Conservation (phyloP, 257 asterid species). For the Solanum paucissectum region DNA sequence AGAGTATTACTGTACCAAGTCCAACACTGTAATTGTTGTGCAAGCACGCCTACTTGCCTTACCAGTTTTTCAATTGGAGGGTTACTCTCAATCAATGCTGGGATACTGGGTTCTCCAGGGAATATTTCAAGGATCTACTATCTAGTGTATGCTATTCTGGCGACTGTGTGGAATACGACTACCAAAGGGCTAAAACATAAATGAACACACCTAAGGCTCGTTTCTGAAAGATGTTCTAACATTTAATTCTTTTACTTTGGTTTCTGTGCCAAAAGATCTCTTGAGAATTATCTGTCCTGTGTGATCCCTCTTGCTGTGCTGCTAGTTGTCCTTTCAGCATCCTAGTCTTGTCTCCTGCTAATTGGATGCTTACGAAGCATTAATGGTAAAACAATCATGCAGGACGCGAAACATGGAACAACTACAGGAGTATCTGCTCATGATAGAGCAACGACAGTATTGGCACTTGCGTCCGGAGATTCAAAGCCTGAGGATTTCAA, state of each 20-base stretch:
- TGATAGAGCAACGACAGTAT: slow-evolving; percentile 83
- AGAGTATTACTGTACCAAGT: not conserved
- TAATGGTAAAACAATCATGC: slow-evolving; percentile 5
- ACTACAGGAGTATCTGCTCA: slow-evolving; percentile 95
- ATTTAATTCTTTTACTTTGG: not conserved
- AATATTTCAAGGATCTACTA: not conserved
- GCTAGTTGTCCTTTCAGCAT: not conserved
- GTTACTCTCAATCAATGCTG: not conserved
- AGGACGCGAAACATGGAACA: slow-evolving; percentile 95
- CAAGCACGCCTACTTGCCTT: not conserved
- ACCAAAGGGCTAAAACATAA: not conserved
- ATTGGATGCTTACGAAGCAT: not conserved
- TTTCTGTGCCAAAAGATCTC: not conserved
- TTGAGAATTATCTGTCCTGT: not conserved
- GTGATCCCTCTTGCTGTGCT: not conserved
- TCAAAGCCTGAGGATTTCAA: slow-evolving; percentile 88
- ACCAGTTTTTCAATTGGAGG: not conserved
- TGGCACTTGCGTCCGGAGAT: slow-evolving; percentile 75
- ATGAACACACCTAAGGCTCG: not conserved
- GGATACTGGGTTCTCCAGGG: not conserved
- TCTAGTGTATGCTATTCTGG: not conserved
- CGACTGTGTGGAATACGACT: not conserved
- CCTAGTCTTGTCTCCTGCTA: not conserved
- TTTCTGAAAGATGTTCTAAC: not conserved
- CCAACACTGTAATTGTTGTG: not conserved